These are phyloP conservation scores for Leucaena leucocephala DNA, from an alignment of 306 rosid genomes.

Conservation along the genomic window DNA sequence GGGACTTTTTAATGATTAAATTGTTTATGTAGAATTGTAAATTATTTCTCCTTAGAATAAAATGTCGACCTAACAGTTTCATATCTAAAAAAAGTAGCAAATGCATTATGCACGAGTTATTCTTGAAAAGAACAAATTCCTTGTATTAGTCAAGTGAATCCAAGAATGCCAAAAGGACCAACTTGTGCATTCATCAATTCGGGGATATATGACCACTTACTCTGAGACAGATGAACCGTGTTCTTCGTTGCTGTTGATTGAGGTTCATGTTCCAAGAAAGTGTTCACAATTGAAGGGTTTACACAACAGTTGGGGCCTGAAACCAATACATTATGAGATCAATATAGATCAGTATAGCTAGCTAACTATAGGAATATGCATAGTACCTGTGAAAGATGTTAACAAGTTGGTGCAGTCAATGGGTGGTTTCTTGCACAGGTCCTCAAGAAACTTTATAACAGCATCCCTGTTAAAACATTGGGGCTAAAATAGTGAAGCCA, in stretches of 20 bases:
- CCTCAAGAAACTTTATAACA: constrained; percentile 56
- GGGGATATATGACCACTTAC: constrained; percentile 46
- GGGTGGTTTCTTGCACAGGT: constrained; percentile 59
- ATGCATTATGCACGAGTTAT: neutral
- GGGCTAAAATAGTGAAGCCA: constrained; percentile 15
- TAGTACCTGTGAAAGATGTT: constrained; percentile 77
- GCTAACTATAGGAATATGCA: neutral
- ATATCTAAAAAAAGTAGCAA: neutral
- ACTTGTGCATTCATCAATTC: neutral
- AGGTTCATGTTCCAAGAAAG: constrained; percentile 80
- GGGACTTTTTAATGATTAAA: too few species aligned
- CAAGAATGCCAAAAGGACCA: neutral
- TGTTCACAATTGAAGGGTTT: constrained; percentile 60
- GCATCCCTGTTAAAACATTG: constrained; percentile 50
- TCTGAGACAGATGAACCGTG: constrained; percentile 87
- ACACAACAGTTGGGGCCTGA: constrained; percentile 83
- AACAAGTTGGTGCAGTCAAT: constrained; percentile 78
- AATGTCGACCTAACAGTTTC: neutral
- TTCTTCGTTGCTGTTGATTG: constrained; percentile 88
- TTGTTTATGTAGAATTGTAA: too few species aligned
- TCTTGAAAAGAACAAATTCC: neutral
- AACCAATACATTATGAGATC: constrained; percentile 14
- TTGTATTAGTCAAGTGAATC: neutral
- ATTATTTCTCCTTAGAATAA: neutral
- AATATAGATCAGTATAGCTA: neutral